These are phyloP conservation scores for Waltiozyma sp. DNA, from an alignment of 1,139 yeast species.

Conservation along the genomic window DNA sequence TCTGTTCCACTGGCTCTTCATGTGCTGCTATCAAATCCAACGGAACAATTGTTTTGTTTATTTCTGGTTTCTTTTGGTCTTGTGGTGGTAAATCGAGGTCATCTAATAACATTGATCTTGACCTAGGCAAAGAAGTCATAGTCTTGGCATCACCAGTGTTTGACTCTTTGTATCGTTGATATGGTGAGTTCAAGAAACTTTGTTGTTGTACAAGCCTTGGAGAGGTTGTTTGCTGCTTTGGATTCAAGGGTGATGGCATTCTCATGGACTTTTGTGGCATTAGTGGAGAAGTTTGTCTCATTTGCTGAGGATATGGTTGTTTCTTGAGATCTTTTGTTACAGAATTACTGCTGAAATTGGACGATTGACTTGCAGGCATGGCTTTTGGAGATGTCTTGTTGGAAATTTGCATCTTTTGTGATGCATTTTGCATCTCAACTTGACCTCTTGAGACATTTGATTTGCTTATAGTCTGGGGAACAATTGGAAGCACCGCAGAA, in stretches of 20 bases:
- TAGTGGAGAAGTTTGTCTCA: not conserved
- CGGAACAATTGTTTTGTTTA: not conserved
- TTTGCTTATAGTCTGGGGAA: not conserved
- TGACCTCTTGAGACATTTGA: not conserved
- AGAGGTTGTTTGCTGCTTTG: not conserved
- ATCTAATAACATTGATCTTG: not conserved
- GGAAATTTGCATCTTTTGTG: not conserved
- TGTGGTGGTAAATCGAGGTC: not conserved
- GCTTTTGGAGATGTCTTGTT: not conserved
- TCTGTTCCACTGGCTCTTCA: constrained; percentile 1
- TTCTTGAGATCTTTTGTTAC: not conserved
- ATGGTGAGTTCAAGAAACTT: not conserved
- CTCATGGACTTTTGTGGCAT: not conserved
- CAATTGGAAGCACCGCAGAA: not conserved
- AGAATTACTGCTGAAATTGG: not conserved
- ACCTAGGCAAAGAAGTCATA: not conserved
- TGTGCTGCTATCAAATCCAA: not conserved
- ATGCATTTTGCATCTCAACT: not conserved
- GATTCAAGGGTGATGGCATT: not conserved
- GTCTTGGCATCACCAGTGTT: not conserved
- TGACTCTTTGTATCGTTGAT: not conserved
- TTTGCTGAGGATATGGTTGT: not conserved
- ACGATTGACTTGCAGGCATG: not conserved
- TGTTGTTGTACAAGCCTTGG: not conserved
- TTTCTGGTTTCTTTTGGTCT: not conserved